phyloP scores from a whole-genome alignment of 148 eudicot genomes.

The Heliosperma pusillum region DNA sequence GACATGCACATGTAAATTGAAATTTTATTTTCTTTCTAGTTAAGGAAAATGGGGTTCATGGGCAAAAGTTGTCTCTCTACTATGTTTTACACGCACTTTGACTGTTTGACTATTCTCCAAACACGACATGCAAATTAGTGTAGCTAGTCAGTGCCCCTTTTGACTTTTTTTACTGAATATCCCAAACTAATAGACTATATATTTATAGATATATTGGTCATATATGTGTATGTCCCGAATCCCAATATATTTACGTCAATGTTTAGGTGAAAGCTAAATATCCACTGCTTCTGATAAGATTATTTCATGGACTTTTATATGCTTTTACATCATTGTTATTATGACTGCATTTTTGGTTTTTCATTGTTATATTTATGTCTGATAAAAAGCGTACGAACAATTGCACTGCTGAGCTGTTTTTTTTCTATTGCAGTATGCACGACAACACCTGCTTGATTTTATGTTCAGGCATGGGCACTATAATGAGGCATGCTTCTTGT shows the following conservation, averaged over 20 bases:
- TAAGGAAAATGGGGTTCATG: not conserved
- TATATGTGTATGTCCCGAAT: not conserved
- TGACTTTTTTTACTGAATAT: not conserved
- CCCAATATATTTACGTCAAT: not conserved
- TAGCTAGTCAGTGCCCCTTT: not conserved
- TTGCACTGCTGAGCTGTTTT: constrained; percentile 2
- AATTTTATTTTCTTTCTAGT: not conserved
- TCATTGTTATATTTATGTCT: constrained; percentile 12
- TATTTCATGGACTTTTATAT: not conserved
- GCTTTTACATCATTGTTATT: not conserved
- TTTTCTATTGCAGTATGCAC: constrained; percentile 71
- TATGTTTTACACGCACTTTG: not conserved
- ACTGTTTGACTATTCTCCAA: not conserved
- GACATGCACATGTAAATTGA: not conserved
- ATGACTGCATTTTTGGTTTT: not conserved
- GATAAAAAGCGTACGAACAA: not conserved
- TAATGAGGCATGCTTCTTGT: constrained; percentile 74
- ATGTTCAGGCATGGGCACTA: constrained; percentile 96
- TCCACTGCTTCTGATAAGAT: not conserved
- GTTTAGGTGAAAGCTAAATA: not conserved
- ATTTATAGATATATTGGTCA: not conserved
- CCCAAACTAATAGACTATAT: not conserved
- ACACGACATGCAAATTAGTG: not conserved
- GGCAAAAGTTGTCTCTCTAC: not conserved
- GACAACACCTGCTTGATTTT: constrained; percentile 73